These are phyloP conservation scores for Sporobolomyces roseus DNA, from an alignment of 768 basidiomycete species.

Conservation along the genomic window DNA sequence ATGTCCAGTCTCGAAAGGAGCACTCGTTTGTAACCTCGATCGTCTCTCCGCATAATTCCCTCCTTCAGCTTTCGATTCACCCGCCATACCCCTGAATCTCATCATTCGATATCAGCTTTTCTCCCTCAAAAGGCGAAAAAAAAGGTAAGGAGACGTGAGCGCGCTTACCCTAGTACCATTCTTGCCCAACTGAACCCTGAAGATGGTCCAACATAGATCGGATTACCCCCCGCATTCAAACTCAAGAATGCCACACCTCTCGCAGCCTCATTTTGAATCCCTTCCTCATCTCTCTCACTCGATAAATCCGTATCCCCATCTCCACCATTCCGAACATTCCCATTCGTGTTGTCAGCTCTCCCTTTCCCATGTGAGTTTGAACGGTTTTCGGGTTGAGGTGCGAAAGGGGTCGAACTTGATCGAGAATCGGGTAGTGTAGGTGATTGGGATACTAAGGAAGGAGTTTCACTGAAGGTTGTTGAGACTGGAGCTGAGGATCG, in stretches of 20 bases:
- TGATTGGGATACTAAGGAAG: too few species aligned
- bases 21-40: conserved; percentile 15
- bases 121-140: too few species aligned
- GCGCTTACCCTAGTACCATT: conserved; percentile 16
- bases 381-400: too few species aligned
- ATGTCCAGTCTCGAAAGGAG: background rate
- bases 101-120: too few species aligned
- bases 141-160: too few species aligned
- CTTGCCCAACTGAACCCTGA: conserved; percentile 32
- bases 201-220: conserved; percentile 30
- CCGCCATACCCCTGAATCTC: conserved; percentile 14
- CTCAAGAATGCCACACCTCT: conserved; percentile 25
- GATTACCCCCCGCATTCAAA: conserved; percentile 20
- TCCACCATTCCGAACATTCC: too few species aligned
- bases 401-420: too few species aligned
- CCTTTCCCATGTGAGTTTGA: background rate
- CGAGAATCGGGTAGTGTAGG: too few species aligned
- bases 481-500: too few species aligned
- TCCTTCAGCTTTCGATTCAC: background rate
- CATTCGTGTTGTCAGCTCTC: background rate
- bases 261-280: conserved; percentile 31
- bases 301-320: too few species aligned
- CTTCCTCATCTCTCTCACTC: background rate
- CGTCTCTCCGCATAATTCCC: background rate
- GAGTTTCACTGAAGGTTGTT: too few species aligned